Percentiles rank a stretch among this genome's conserved stretches.
phyloP scores from a whole-genome alignment of 2,329 filamentous ascomycete genomes.

The Mycosphaerella arachidis region DNA sequence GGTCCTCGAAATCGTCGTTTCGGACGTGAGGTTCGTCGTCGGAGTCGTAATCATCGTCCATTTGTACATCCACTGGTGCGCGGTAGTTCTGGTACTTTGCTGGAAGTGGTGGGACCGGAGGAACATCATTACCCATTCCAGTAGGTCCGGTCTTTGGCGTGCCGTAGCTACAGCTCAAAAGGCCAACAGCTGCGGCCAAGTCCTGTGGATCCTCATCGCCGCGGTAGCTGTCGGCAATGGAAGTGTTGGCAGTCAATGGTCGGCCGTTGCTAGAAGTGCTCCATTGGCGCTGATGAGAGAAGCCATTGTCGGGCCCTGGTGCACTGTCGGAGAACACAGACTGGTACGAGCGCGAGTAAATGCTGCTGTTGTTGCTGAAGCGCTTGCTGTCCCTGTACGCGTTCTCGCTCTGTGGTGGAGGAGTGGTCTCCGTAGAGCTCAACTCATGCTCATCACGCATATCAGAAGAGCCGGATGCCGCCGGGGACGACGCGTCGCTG shows the following conservation, averaged over 20 bases:
- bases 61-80: conserved; percentile 42
- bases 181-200: conserved; percentile 81
- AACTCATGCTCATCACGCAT: conserved; percentile 60
- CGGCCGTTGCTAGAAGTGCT: conserved; percentile 66
- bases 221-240: conserved; percentile 61
- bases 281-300: conserved; percentile 62
- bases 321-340: conserved; percentile 58
- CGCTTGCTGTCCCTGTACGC: conserved; percentile 44
- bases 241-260: conserved; percentile 65
- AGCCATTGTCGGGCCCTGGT: conserved; percentile 51
- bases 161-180: conserved; percentile 86
- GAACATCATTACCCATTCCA: conserved; percentile 65
- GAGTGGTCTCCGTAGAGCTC: conserved; percentile 89
- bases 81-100: conserved; percentile 62
- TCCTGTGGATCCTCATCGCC: conserved; percentile 78
- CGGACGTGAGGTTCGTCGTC: conserved; percentile 44
- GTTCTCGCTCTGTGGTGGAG: conserved; percentile 71
- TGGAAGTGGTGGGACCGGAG: conserved; percentile 82
- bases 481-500: conserved; percentile 84
- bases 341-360: conserved; percentile 73
- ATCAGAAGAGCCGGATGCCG: conserved; percentile 75
- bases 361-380: conserved; percentile 46
- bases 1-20: conserved; percentile 79
- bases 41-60: conserved; percentile 46
- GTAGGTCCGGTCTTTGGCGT: conserved; percentile 66